Percentiles rank a stretch among this genome's conserved stretches.
Conservation (phyloP, 2,329 filamentous ascomycete genomes). For the Grosmannia serpens region DNA sequence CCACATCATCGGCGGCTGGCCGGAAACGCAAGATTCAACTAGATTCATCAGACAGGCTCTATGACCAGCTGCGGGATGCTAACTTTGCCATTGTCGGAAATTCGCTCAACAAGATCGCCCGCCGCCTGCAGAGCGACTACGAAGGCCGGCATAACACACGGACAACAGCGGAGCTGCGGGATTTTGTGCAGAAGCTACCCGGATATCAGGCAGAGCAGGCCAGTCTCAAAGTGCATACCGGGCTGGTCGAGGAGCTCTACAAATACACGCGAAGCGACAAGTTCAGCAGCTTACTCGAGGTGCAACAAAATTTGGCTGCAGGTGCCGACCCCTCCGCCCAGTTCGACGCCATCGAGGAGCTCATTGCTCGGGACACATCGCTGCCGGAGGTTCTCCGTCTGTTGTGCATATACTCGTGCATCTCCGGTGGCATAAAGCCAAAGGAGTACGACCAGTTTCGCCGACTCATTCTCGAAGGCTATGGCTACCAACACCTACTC, state of each 20-base stretch:
- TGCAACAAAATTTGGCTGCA: slow-evolving; percentile 90
- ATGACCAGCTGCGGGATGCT: slow-evolving; percentile 73
- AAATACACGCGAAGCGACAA: slow-evolving; percentile 81
- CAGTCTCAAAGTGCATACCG: slow-evolving; percentile 83
- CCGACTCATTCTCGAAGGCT: slow-evolving; percentile 77
- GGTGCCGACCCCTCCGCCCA: slow-evolving; percentile 82
- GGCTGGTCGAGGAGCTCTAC: slow-evolving; percentile 88
- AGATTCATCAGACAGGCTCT: slow-evolving; percentile 81
- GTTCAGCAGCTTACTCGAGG: slow-evolving; percentile 79
- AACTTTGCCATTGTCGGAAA: slow-evolving; percentile 94
- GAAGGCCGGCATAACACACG: slow-evolving; percentile 79
- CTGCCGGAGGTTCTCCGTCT: slow-evolving; percentile 73
- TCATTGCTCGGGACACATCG: slow-evolving; percentile 80
- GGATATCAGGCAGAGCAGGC: slow-evolving; percentile 89
- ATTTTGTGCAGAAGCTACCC: slow-evolving; percentile 89
- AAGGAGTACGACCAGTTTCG: slow-evolving; percentile 87
- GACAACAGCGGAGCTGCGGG: slow-evolving; percentile 80
- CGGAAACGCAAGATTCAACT: slow-evolving; percentile 80
- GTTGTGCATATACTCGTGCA: slow-evolving; percentile 82
- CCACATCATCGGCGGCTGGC: slow-evolving; percentile 41
- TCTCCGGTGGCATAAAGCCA: slow-evolving; percentile 76
- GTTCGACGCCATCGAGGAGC: slow-evolving; percentile 82
- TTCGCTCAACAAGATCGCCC: slow-evolving; percentile 79
- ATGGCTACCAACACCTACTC: slow-evolving; percentile 88
- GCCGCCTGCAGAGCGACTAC: slow-evolving; percentile 74